phyloP scores from a whole-genome alignment of 805 yeast genomes.

The Candida taoyuanica region DNA sequence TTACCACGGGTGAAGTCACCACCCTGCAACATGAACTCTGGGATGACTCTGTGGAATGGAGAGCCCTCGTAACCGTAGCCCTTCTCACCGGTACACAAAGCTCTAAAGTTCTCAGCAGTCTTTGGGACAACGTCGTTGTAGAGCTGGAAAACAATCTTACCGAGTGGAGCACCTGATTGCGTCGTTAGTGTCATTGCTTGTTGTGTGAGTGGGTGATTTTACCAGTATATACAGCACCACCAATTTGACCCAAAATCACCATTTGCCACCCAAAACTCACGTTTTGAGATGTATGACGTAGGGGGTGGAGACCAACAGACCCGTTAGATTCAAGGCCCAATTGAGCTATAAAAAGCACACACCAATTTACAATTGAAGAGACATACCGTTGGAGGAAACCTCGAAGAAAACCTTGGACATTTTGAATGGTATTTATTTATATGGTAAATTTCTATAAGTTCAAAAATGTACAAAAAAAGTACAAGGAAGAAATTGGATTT shows the following conservation, averaged over 20 bases:
- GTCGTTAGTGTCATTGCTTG: conserved; percentile 5
- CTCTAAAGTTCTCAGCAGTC: conserved; percentile 95
- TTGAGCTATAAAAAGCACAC: not conserved
- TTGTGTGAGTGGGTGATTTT: not conserved
- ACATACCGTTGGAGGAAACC: conserved; percentile 66
- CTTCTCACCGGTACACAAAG: conserved; percentile 91
- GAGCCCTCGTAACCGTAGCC: conserved; percentile 91
- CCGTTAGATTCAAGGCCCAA: too few species aligned
- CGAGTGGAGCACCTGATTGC: conserved; percentile 54
- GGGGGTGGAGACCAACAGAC: too few species aligned
- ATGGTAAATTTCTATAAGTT: too few species aligned
- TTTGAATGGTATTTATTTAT: conserved; percentile 7
- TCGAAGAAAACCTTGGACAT: conserved; percentile 81
- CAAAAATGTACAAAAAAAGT: too few species aligned
- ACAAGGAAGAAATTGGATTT: too few species aligned
- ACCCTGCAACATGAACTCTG: conserved; percentile 98
- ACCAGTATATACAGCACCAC: too few species aligned
- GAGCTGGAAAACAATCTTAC: conserved; percentile 82
- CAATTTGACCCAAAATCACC: not conserved
- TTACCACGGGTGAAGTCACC: conserved; percentile 90
- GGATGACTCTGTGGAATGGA: conserved; percentile 95
- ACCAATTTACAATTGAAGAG: not conserved
- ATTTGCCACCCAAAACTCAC: conserved; percentile 6
- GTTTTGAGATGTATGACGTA: not conserved
- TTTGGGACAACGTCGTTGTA: conserved; percentile 91